These are phyloP conservation scores for Zhuliangozyma blackwelliae DNA, from an alignment of 1,139 yeast genomes.

Conservation along the genomic window DNA sequence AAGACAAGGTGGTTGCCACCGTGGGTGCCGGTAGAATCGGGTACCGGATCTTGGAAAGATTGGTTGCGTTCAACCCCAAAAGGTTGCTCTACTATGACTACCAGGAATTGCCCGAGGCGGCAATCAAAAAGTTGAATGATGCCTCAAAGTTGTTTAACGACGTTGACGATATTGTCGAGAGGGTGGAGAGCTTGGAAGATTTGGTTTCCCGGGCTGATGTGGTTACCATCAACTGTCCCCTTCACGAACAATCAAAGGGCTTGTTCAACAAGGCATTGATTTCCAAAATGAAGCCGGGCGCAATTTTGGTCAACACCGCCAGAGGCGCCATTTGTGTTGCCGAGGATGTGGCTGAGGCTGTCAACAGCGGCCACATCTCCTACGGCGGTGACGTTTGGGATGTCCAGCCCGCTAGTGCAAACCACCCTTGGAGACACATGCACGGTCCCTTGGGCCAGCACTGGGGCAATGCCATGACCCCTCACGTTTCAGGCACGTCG, in stretches of 20 bases:
- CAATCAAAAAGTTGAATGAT: constrained; percentile 47
- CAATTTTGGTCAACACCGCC: constrained; percentile 79
- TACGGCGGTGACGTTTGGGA: constrained; percentile 86
- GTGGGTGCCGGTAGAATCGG: constrained; percentile 86
- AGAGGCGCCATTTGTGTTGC: constrained; percentile 77
- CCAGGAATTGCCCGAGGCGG: constrained; percentile 59
- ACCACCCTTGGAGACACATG: constrained; percentile 77
- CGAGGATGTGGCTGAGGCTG: constrained; percentile 73
- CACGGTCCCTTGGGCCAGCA: constrained; percentile 54
- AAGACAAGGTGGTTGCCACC: constrained; percentile 71
- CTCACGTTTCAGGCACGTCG: constrained; percentile 77
- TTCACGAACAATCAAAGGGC: constrained; percentile 67
- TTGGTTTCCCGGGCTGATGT: constrained; percentile 67
- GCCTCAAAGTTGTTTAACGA: constrained; percentile 38
- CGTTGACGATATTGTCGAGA: constrained; percentile 42
- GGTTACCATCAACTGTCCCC: constrained; percentile 75
- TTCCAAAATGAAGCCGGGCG: constrained; percentile 71
- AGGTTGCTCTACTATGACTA: constrained; percentile 73
- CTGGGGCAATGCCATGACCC: constrained; percentile 77
- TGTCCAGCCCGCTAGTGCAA: constrained; percentile 74
- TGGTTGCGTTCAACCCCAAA: constrained; percentile 71
- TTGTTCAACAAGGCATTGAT: constrained; percentile 63
- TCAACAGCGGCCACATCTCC: constrained; percentile 66
- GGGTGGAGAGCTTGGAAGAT: constrained; percentile 63
- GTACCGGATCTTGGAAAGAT: constrained; percentile 67